Evolutionary conservation across 1,284 basidiomycete genomes (phyloP).

Genomic region (Ceratobasidium sp.): DNA sequence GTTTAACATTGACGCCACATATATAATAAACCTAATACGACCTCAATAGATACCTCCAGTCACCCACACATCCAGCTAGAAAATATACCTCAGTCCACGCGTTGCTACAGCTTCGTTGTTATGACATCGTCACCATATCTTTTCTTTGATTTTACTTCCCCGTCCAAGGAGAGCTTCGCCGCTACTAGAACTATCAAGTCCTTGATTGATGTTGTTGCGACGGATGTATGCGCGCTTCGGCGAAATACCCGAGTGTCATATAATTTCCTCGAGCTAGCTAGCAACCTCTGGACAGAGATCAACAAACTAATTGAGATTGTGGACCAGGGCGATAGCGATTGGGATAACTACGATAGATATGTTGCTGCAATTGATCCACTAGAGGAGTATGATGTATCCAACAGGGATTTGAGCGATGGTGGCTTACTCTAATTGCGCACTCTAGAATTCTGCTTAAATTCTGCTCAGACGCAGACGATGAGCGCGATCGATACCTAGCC

Average conservation of each 20-base stretch:
- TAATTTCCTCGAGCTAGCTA: conserved; percentile 13
- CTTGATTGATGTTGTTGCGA: conserved; percentile 7
- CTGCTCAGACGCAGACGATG: neutral
- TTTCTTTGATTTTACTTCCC: neutral
- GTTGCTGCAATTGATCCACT: conserved; percentile 29
- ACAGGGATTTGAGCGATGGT: neutral
- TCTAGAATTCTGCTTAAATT: neutral
- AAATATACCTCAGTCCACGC: too few species aligned
- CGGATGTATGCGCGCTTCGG: conserved; percentile 27
- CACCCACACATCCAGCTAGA: too few species aligned
- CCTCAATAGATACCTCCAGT: too few species aligned
- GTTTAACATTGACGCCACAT: too few species aligned
- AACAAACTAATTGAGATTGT: conserved; percentile 24
- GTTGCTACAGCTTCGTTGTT: too few species aligned
- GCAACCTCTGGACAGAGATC: conserved; percentile 15
- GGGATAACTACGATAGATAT: conserved; percentile 15
- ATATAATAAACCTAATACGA: too few species aligned
- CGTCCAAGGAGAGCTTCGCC: neutral
- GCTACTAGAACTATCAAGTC: conserved; percentile 9
- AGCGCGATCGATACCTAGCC: neutral
- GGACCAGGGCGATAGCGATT: neutral
- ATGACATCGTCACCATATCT: neutral
- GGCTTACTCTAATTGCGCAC: too few species aligned
- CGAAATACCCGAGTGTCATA: conserved; percentile 22
- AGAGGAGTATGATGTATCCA: conserved; percentile 16